Base-by-base conservation (phyloP, 2,329 filamentous ascomycete genomes). In the Mycocentrospora acerina region DNA sequence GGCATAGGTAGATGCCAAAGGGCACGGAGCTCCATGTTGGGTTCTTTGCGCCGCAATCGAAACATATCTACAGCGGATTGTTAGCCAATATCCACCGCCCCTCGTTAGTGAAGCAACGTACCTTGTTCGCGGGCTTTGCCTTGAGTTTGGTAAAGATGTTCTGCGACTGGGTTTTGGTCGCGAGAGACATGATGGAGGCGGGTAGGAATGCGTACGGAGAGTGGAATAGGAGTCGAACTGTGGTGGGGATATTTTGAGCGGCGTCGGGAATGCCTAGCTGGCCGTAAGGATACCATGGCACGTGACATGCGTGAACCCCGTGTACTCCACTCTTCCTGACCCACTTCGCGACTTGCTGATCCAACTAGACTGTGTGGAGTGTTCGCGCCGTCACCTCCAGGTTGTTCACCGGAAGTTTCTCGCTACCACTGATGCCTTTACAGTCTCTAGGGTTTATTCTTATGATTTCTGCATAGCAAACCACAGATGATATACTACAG, bases 61-160 rank as follows among this genome's bases (percentile, higher is more conserved):
- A 98, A 79, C 93, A 98, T 75, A 95, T 82, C 90, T 95, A 49
- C 37, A 60, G 35, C 41, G 27, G 32, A 38, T 22, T 34, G 45
- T 62, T 51, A 66, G 55, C 42, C 28, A 38, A 40, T 30, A 39
- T 42, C 49, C 46, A 45, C 50, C 44, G 49, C 49, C 37, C 42
- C 44, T 44, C 39, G 28, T 37, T 46, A 16, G 24, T 35, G 14
- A 12, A 16, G n/a, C 27, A 35, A 37, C 76, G 62, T 72, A 93
- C 90, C 81, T 94, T 95, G 77, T 98, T 98, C 46, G 90, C 89
- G 44, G 85, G 82, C 77, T 96, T 95, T 42, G 83, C 80, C 79
- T 95, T 96, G 68, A 97, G 76, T 76, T 96, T 96, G 76, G 95
- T 88, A 73, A 98, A 98, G 71, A 98, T 88, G 74, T 90, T 91